These are phyloP conservation scores for Ogataea sp. DNA, from an alignment of 805 yeast species.

Conservation along the genomic window DNA sequence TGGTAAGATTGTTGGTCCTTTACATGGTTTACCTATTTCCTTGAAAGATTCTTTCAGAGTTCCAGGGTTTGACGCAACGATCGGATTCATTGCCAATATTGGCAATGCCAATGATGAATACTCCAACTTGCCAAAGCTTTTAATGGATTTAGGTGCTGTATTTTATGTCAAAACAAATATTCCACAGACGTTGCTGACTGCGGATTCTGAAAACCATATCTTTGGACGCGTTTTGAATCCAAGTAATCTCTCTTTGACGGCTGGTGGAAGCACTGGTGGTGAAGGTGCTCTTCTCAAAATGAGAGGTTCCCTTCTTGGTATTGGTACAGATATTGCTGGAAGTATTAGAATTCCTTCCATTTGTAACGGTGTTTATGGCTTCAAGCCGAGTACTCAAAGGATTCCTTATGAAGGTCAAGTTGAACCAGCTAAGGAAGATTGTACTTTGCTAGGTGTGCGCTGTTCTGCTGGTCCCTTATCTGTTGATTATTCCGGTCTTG, in stretches of 20 bases:
- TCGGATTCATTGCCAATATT: conserved; percentile 10
- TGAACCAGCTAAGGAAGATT: conserved; percentile 16
- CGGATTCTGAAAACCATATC: conserved; percentile 42
- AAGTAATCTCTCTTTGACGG: conserved; percentile 38
- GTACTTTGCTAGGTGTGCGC: conserved; percentile 20
- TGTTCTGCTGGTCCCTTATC: conserved; percentile 42
- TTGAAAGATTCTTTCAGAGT: conserved; percentile 41
- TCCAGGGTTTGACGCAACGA: conserved; percentile 25
- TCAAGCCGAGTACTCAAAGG: conserved; percentile 35
- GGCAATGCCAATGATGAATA: conserved; percentile 6
- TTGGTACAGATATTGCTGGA: conserved; percentile 62
- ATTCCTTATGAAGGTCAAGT: conserved; percentile 9
- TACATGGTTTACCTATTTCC: conserved; percentile 32
- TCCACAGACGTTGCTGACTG: conserved; percentile 54
- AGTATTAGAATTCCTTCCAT: conserved; percentile 52
- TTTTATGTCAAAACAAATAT: conserved; percentile 20
- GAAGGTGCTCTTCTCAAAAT: conserved; percentile 51
- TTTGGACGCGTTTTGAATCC: conserved; percentile 45
- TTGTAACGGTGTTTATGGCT: conserved; percentile 44
- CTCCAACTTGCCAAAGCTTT: conserved; percentile 12
- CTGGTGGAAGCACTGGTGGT: conserved; percentile 62
- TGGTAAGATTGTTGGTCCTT: conserved; percentile 13
- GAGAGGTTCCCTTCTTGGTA: conserved; percentile 48
- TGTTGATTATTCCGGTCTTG: conserved; percentile 38
- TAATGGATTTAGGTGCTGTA: conserved; percentile 16